These are phyloP conservation scores for Zostera marina DNA, from an alignment of 116 monocot genomes.

Conservation along the genomic window DNA sequence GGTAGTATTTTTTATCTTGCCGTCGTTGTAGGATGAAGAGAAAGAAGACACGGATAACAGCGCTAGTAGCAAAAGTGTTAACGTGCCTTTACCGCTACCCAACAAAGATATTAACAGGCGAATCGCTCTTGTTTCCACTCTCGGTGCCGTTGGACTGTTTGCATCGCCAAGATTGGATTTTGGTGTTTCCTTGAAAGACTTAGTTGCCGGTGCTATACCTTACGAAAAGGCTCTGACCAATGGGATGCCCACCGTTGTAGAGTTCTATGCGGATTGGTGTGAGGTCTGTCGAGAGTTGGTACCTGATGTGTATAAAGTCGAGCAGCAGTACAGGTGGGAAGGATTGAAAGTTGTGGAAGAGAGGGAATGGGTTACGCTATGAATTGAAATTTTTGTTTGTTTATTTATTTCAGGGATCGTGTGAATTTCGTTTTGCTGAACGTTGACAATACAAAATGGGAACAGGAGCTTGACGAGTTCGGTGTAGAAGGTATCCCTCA, in stretches of 20 bases:
- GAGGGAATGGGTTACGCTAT: background rate
- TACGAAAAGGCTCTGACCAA: slow-evolving; percentile 89
- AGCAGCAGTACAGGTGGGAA: slow-evolving; percentile 66
- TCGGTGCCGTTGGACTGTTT: slow-evolving; percentile 63
- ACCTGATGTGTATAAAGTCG: slow-evolving; percentile 74
- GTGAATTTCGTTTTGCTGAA: slow-evolving; percentile 96
- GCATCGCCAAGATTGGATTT: slow-evolving; percentile 57
- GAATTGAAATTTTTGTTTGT: background rate
- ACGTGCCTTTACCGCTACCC: slow-evolving; percentile 27
- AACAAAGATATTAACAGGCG: slow-evolving; percentile 68
- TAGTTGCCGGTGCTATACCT: slow-evolving; percentile 49
- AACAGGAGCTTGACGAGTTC: slow-evolving; percentile 96
- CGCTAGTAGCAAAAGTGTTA: background rate
- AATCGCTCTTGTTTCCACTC: slow-evolving; percentile 38
- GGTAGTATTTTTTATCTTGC: background rate
- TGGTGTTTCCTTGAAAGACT: slow-evolving; percentile 81
- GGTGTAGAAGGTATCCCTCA: slow-evolving; percentile 82
- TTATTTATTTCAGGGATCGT: slow-evolving; percentile 39
- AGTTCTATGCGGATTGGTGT: slow-evolving; percentile 97
- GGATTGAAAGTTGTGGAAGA: background rate
- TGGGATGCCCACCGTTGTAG: slow-evolving; percentile 82
- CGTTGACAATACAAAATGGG: slow-evolving; percentile 98
- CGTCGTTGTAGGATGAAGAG: slow-evolving; percentile 4
- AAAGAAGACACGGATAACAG: background rate
- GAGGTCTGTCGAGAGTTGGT: slow-evolving; percentile 89